A percentile compares a stretch with the other conserved stretches of the same genome.
Conservation (phyloP, 192 early-diverging fungal species). For the Backusella circina region DNA sequence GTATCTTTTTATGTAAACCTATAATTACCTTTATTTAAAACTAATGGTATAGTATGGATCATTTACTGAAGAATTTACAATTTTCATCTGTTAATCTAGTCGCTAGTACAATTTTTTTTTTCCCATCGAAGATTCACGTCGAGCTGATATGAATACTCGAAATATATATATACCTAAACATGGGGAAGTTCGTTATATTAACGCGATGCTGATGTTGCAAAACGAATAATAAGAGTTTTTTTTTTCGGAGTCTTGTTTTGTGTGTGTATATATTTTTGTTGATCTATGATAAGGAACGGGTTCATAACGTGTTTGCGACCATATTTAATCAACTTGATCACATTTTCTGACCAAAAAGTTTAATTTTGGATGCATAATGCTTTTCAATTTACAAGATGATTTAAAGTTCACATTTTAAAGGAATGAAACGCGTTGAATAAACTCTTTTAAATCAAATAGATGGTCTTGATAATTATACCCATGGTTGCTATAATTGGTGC, state of each 20-base stretch:
- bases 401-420: neutral
- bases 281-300: neutral
- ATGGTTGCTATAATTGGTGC: neutral
- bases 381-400: neutral
- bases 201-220: no score
- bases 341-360: neutral
- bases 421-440: neutral
- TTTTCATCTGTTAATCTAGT: no score
- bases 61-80: neutral
- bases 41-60: neutral
- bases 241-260: neutral
- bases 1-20: neutral
- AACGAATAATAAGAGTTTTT: neutral
- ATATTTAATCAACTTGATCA: neutral
- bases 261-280: no score
- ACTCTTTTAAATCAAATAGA: neutral
- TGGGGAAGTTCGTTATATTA: no score
- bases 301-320: neutral
- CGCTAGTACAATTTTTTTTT: neutral
- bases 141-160: no score
- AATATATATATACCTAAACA: no score
- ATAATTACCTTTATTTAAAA: neutral
- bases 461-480: neutral
- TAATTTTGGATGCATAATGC: neutral
- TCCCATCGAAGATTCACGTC: neutral